A percentile compares a stretch with the other conserved stretches of the same genome.
Conservation (phyloP, 306 rosid species). For the Vicia villosa region DNA sequence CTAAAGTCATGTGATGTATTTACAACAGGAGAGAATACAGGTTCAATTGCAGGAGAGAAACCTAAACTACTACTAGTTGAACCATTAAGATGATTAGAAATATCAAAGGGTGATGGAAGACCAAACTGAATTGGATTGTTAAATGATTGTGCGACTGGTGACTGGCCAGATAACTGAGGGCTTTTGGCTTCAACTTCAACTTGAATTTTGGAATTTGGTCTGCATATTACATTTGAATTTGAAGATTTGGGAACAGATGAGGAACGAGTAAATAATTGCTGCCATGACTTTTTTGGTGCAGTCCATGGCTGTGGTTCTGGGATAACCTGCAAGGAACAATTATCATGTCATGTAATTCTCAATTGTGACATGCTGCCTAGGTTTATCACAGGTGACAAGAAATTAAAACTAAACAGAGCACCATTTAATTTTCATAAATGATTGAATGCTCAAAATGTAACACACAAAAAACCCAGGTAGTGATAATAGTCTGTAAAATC, state of each 20-base stretch:
- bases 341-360: slow-evolving; percentile 36
- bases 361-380: neutral
- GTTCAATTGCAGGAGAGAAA: slow-evolving; percentile 80
- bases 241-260: slow-evolving; percentile 58
- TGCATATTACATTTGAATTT: slow-evolving; percentile 73
- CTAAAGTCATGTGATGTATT: slow-evolving; percentile 57
- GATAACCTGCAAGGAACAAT: slow-evolving; percentile 60
- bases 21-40: slow-evolving; percentile 61
- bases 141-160: slow-evolving; percentile 63
- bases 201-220: slow-evolving; percentile 67
- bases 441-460: neutral
- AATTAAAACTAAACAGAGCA: slow-evolving; percentile 18
- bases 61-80: slow-evolving; percentile 72
- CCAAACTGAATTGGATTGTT: slow-evolving; percentile 90
- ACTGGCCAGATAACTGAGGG: slow-evolving; percentile 55
- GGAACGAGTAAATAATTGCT: slow-evolving; percentile 89
- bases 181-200: slow-evolving; percentile 55
- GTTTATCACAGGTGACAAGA: slow-evolving; percentile 13
- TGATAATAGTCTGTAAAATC: neutral
- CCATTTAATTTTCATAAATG: slow-evolving; percentile 12
- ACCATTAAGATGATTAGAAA: slow-evolving; percentile 55
- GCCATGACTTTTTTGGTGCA: slow-evolving; percentile 88
- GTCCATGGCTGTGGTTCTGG: slow-evolving; percentile 58
- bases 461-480: neutral
- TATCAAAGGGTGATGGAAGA: slow-evolving; percentile 78